These are phyloP conservation scores for Aureobasidium sp. DNA, from an alignment of 2,329 filamentous ascomycete species.

Conservation along the genomic window DNA sequence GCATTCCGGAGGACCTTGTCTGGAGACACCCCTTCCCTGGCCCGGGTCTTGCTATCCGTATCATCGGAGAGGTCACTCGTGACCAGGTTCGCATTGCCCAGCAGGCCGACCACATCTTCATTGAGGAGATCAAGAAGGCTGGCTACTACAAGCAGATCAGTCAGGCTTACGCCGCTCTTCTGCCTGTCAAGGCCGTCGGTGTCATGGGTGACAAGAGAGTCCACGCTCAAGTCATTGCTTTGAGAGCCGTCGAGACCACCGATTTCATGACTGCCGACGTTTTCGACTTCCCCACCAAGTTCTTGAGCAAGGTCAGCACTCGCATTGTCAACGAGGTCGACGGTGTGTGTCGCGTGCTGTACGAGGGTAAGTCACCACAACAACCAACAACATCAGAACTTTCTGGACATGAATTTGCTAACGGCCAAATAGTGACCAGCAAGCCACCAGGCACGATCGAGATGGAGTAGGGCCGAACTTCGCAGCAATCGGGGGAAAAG, in stretches of 20 bases:
- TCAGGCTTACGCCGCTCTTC: constrained; percentile 63
- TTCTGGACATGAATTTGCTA: constrained; percentile 10
- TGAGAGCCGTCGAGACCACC: constrained; percentile 55
- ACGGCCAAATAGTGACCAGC: constrained; percentile 44
- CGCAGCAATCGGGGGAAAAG: constrained; percentile 3
- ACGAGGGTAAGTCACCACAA: constrained; percentile 50
- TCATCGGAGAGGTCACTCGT: constrained; percentile 76
- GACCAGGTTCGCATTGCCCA: constrained; percentile 72
- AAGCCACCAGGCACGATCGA: constrained; percentile 69
- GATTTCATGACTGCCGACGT: constrained; percentile 72
- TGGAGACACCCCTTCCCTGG: constrained; percentile 74
- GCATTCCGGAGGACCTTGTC: constrained; percentile 67
- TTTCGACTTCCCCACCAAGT: constrained; percentile 57
- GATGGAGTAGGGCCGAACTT: constrained; percentile 50
- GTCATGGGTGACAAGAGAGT: constrained; percentile 65
- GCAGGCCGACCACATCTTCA: constrained; percentile 73
- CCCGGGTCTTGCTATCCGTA: constrained; percentile 67
- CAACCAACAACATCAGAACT: constrained; percentile 9
- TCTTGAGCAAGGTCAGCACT: constrained; percentile 58
- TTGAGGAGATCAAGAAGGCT: constrained; percentile 63
- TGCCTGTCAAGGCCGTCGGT: constrained; percentile 58
- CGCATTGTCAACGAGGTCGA: constrained; percentile 71
- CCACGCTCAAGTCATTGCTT: constrained; percentile 54
- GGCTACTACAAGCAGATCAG: constrained; percentile 66
- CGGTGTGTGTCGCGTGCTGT: constrained; percentile 63